phyloP scores from a whole-genome alignment of 139 green algal genomes.

The Chloropicon primus region DNA sequence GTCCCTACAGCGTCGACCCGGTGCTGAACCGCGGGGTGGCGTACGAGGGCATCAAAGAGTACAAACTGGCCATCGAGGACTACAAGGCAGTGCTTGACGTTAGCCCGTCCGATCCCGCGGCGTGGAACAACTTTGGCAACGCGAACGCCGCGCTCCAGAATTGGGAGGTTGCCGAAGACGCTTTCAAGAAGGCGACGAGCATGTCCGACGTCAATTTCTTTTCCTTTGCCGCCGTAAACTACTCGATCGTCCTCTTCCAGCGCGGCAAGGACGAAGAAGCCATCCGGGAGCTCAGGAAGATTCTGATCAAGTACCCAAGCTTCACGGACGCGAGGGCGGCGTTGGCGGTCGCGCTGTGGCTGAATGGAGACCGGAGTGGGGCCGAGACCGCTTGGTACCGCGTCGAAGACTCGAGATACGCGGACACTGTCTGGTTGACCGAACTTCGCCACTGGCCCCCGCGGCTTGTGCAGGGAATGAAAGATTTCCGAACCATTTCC shows the following conservation, averaged over 20 bases:
- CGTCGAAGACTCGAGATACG: not conserved
- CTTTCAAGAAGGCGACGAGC: not conserved
- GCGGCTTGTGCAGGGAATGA: not conserved
- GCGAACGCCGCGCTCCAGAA: not conserved
- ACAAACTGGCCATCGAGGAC: conserved; percentile 17
- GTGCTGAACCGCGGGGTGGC: conserved; percentile 71
- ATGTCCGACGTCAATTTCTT: not conserved
- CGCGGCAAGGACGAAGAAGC: conserved; percentile 2
- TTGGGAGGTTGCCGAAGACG: not conserved
- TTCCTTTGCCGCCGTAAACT: not conserved
- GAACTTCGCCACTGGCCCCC: not conserved
- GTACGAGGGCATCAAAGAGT: conserved; percentile 42
- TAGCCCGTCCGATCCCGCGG: conserved; percentile 7
- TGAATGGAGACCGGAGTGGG: not conserved
- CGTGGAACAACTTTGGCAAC: conserved; percentile 27
- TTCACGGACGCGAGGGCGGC: not conserved
- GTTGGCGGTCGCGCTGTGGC: not conserved
- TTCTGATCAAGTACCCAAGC: not conserved
- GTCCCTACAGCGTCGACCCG: conserved; percentile 73
- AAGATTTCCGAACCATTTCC: not conserved
- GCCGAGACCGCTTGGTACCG: not conserved
- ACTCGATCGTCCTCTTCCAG: conserved; percentile 34
- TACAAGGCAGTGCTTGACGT: not conserved
- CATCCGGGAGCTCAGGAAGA: not conserved
- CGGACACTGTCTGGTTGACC: not conserved